Conservation (phyloP, 2,329 filamentous ascomycete species). For the Hymenoscyphus repandus region DNA sequence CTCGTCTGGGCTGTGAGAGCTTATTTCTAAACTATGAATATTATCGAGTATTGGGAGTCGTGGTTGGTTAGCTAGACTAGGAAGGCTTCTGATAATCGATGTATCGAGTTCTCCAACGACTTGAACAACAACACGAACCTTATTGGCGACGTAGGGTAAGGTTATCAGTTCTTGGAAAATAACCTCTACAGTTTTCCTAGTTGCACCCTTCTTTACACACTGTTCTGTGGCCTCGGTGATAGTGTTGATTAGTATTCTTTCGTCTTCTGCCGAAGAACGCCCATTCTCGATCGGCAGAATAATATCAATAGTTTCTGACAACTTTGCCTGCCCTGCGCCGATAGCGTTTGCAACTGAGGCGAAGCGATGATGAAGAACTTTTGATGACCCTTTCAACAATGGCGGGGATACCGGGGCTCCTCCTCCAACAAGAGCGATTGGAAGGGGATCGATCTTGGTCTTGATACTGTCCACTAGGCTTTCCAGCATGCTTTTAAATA, state of each 20-base stretch:
- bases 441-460: conserved; percentile 43
- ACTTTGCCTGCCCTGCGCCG: conserved; percentile 43
- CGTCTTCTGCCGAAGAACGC: neutral
- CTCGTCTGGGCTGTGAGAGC: too few relatives aligned
- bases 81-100: neutral
- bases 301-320: neutral
- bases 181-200: conserved; percentile 12
- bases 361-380: conserved; percentile 44
- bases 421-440: conserved; percentile 52
- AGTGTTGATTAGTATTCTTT: neutral
- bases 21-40: too few relatives aligned
- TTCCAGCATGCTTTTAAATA: conserved; percentile 42
- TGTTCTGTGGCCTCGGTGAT: neutral
- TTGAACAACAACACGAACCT: conserved; percentile 35
- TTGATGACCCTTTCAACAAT: conserved; percentile 41
- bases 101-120: conserved; percentile 33
- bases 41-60: too few relatives aligned
- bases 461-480: conserved; percentile 50
- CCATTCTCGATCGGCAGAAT: neutral
- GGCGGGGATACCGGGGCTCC: conserved; percentile 44
- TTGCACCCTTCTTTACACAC: neutral
- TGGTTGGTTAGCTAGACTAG: too few relatives aligned
- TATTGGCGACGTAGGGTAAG: conserved; percentile 19
- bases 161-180: conserved; percentile 19
- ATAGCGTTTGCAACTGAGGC: conserved; percentile 53